Evolutionary conservation across 257 asterid species (phyloP).

Genomic region (Haberlea rhodopensis): DNA sequence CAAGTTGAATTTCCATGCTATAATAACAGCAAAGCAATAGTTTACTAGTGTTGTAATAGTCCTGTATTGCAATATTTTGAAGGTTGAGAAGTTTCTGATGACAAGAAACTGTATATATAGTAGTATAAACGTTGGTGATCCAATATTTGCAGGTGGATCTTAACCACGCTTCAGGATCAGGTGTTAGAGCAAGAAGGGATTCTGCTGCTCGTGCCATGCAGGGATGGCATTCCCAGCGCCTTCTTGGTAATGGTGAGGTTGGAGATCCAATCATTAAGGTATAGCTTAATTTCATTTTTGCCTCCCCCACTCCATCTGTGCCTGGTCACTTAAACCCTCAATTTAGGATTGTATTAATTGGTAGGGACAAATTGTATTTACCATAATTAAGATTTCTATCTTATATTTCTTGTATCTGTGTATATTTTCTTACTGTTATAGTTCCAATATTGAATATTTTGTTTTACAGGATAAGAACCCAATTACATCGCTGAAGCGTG

Average conservation of each 20-base stretch:
- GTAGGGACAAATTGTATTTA: background rate
- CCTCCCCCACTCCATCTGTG: background rate
- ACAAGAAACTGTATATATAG: background rate
- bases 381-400: too few relatives aligned
- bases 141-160: conserved; percentile 56
- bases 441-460: conserved; percentile 24
- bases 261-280: conserved; percentile 93
- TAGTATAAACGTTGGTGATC: background rate
- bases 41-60: background rate
- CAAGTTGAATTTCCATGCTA: conserved; percentile 13
- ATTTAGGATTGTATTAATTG: background rate
- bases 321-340: background rate
- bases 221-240: conserved; percentile 96
- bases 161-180: conserved; percentile 66
- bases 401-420: background rate
- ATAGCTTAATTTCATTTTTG: conserved; percentile 9
- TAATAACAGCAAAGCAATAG: conserved; percentile 9
- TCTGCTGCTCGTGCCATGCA: conserved; percentile 99
- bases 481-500: conserved; percentile 61
- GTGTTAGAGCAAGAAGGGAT: conserved; percentile 84
- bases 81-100: conserved; percentile 6
- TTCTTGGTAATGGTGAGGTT: conserved; percentile 83
- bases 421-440: too few relatives aligned
- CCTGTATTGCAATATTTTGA: conserved; percentile 11
- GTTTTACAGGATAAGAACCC: conserved; percentile 65